phyloP scores from a whole-genome alignment of 2,329 filamentous ascomycete genomes.

The Pseudocercospora crystallina region DNA sequence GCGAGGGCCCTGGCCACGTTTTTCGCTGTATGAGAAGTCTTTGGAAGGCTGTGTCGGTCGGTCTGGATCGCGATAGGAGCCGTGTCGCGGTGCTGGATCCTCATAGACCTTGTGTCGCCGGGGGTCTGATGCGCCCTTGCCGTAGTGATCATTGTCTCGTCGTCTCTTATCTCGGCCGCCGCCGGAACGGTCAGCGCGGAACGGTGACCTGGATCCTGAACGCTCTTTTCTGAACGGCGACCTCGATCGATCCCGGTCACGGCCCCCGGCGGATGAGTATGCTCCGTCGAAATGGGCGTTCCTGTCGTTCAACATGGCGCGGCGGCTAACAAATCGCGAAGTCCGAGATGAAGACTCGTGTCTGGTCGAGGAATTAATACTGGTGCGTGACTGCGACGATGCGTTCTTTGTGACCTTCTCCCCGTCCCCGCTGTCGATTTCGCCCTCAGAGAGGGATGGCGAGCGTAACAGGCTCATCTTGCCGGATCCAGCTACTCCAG shows the following conservation, averaged over 20 bases:
- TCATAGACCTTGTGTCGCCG: conserved; percentile 65
- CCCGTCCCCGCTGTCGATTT: conserved; percentile 68
- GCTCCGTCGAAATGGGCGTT: conserved; percentile 31
- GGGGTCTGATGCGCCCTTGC: conserved; percentile 54
- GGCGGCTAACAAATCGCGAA: conserved; percentile 22
- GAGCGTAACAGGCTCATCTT: conserved; percentile 43
- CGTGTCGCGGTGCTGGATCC: conserved; percentile 39
- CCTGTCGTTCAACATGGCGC: conserved; percentile 21
- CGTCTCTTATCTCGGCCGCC: conserved; percentile 62
- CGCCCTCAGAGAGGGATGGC: conserved; percentile 82
- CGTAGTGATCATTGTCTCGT: conserved; percentile 61
- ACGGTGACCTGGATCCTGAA: conserved; percentile 33
- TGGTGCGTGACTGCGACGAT: conserved; percentile 71
- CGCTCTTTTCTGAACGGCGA: conserved; percentile 55
- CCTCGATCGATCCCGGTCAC: conserved; percentile 44
- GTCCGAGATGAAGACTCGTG: conserved; percentile 40
- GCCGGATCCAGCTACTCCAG: conserved; percentile 12
- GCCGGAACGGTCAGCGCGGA: conserved; percentile 24
- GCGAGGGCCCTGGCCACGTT: conserved; percentile 5
- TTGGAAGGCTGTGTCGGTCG: conserved; percentile 35
- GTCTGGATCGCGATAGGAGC: conserved; percentile 40
- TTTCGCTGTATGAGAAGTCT: conserved; percentile 7
- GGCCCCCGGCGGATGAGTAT: conserved; percentile 21
- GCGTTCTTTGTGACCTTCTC: conserved; percentile 76
- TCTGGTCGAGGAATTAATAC: conserved; percentile 93